Percentiles rank a stretch among this genome's conserved stretches.
Evolutionary conservation across 495 filamentous ascomycete genomes (phyloP).

Genomic region (Neurospora sp.): DNA sequence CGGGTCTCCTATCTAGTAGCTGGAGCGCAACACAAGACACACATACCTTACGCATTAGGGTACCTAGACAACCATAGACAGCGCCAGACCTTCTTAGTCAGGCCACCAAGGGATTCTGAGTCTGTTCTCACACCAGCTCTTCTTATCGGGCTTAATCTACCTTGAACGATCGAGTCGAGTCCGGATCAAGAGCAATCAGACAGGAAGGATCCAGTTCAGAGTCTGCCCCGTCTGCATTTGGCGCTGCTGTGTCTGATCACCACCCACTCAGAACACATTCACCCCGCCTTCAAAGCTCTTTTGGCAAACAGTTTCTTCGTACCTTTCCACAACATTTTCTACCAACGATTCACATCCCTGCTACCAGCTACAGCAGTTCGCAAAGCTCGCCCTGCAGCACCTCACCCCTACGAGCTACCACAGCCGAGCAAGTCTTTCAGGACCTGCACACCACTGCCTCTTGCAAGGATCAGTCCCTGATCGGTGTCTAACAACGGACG

Average conservation of each 20-base stretch:
- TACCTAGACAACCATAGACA: neutral
- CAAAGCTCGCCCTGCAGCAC: neutral
- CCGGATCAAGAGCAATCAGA: neutral
- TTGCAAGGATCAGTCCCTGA: slow-evolving; percentile 10
- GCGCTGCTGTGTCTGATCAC: neutral
- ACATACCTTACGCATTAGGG: neutral
- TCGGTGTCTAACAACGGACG: slow-evolving; percentile 2
- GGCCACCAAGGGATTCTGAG: neutral
- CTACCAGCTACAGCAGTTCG: neutral
- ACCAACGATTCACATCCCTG: neutral
- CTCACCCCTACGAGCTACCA: neutral
- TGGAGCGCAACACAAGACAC: neutral
- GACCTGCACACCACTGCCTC: neutral
- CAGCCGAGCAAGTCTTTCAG: neutral
- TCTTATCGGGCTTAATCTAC: neutral
- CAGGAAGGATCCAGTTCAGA: neutral
- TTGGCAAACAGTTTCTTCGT: neutral
- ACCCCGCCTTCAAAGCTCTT: neutral
- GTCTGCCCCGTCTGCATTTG: neutral
- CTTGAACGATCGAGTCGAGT: neutral
- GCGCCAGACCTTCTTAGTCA: neutral
- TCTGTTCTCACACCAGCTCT: neutral
- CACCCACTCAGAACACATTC: neutral
- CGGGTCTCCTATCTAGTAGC: neutral
- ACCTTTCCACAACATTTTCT: neutral